Percentiles rank a stretch among this genome's conserved stretches.
phyloP scores from a whole-genome alignment of 495 filamentous ascomycete species.

The Aspergillus sclerotiicarbonarius region DNA sequence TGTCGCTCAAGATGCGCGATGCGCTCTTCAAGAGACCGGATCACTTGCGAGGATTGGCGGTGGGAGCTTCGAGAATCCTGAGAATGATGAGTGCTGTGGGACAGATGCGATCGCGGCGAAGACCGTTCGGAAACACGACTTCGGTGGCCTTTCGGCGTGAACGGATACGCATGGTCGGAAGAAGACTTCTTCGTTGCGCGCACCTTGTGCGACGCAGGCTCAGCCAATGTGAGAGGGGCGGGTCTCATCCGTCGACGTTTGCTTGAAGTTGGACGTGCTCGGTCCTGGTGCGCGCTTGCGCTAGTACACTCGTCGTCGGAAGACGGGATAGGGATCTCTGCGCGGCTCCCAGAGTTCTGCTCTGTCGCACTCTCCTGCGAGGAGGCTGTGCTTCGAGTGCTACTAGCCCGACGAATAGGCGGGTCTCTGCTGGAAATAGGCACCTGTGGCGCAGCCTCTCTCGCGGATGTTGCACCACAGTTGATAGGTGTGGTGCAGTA shows the following conservation, averaged over 20 bases:
- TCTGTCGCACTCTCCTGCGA: conserved; percentile 24
- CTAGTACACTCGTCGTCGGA: conserved; percentile 44
- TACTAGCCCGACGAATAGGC: conserved; percentile 28
- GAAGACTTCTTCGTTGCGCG: conserved; percentile 11
- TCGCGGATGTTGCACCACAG: neutral
- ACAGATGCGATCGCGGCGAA: conserved; percentile 26
- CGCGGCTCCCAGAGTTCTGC: conserved; percentile 16
- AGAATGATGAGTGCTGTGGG: conserved; percentile 23
- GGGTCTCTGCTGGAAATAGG: conserved; percentile 17
- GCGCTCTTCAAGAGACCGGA: conserved; percentile 34
- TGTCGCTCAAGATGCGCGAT: conserved; percentile 44
- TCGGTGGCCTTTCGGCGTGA: conserved; percentile 29
- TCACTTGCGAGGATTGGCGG: conserved; percentile 13
- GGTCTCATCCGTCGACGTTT: conserved; percentile 14
- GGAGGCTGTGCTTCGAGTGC: conserved; percentile 26
- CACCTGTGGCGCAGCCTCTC: conserved; percentile 8
- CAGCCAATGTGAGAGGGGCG: conserved; percentile 12
- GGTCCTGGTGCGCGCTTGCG: conserved; percentile 5
- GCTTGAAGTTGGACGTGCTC: conserved; percentile 13
- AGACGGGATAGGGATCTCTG: conserved; percentile 39
- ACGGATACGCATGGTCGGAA: conserved; percentile 11
- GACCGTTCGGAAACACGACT: conserved; percentile 20
- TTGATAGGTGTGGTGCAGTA: conserved; percentile 20
- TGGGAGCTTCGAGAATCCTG: conserved; percentile 24
- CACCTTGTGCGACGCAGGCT: conserved; percentile 5